Base-by-base conservation (phyloP, 2,329 filamentous ascomycete species). In the Eurotiales sp. region DNA sequence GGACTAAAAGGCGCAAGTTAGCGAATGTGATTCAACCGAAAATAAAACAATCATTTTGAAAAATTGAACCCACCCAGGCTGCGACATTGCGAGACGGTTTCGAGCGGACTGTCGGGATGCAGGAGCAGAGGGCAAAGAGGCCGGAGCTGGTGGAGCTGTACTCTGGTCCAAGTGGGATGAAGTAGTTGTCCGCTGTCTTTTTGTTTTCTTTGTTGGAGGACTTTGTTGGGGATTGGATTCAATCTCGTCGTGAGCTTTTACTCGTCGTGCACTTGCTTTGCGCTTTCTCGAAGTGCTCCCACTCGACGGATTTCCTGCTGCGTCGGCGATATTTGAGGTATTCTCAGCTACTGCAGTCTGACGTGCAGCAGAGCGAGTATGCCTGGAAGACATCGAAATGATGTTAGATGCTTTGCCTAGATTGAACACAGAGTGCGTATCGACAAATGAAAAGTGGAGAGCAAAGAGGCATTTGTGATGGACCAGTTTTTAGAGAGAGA, bases 351-450 rank as follows among this genome's bases (percentile, higher is more conserved):
- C 87, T 17, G 34, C 29, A 77, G 88, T 88, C 82, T 89, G 85
- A 79, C 90, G 90, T 77, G 91, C 87, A 73, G 91, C 87, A 66
- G 91, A 93, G 79, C 92, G 90, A 80, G 92, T 96, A 66, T 93
- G 85, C 88, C 91, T 96, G 82, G 85, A 78, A 83, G 88, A 89
- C 90, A 96, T 96, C 21, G 85, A 92, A 88, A 86, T 77, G 70
- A 58, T 67, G 66, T 62, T 65, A 67, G 58, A 55, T 46, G 21
- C 47, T 43, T 42, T 34, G 34, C 34, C 39, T 44, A 42, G 45
- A 23, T 29, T 39, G 45, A 50, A 15, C 52, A 41, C 37, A 37
- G 52, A 17, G 50, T 51, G 25, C 25, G 25, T 10, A 27, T 27
- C 25, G 29, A 46, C 40, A 50, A 41, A 30, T 23, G 32, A 25